These are phyloP conservation scores for Acer yangbiense DNA, from an alignment of 345 rosid genomes.

Conservation along the genomic window DNA sequence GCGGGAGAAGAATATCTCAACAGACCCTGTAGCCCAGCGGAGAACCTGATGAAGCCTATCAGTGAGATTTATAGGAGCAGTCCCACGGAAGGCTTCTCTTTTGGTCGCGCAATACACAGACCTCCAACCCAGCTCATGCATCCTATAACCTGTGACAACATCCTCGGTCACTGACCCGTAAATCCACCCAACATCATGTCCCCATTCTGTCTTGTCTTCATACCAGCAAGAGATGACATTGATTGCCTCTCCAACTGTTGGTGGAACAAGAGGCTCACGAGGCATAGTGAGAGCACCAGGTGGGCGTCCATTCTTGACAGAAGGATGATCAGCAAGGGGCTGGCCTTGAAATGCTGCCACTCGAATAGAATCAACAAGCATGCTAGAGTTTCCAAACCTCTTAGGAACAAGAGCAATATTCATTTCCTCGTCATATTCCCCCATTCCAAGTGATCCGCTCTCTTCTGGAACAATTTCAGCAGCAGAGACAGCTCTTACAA, in stretches of 20 bases:
- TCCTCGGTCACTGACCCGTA: slow-evolving; percentile 88
- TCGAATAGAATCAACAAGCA: slow-evolving; percentile 53
- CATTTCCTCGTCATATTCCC: slow-evolving; percentile 41
- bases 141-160: slow-evolving; percentile 77
- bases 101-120: slow-evolving; percentile 71
- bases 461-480: slow-evolving; percentile 40
- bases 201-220: slow-evolving; percentile 91
- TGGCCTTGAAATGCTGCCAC: slow-evolving; percentile 69
- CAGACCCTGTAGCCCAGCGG: slow-evolving; percentile 88
- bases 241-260: slow-evolving; percentile 68
- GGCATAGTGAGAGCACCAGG: slow-evolving; percentile 63
- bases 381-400: slow-evolving; percentile 70
- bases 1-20: slow-evolving; percentile 83
- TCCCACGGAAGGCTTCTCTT: slow-evolving; percentile 79
- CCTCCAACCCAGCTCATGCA: slow-evolving; percentile 90
- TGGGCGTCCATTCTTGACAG: slow-evolving; percentile 54
- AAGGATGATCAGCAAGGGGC: slow-evolving; percentile 57
- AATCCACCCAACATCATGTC: slow-evolving; percentile 73
- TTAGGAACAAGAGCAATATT: slow-evolving; percentile 53
- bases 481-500: slow-evolving; percentile 45
- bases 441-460: slow-evolving; percentile 21
- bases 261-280: slow-evolving; percentile 51
- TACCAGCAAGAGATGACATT: slow-evolving; percentile 83
- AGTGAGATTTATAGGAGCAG: slow-evolving; percentile 75
- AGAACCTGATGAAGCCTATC: slow-evolving; percentile 87